Base-by-base conservation (phyloP, 768 basidiomycete genomes). In the Tricholoma flavovirens region DNA sequence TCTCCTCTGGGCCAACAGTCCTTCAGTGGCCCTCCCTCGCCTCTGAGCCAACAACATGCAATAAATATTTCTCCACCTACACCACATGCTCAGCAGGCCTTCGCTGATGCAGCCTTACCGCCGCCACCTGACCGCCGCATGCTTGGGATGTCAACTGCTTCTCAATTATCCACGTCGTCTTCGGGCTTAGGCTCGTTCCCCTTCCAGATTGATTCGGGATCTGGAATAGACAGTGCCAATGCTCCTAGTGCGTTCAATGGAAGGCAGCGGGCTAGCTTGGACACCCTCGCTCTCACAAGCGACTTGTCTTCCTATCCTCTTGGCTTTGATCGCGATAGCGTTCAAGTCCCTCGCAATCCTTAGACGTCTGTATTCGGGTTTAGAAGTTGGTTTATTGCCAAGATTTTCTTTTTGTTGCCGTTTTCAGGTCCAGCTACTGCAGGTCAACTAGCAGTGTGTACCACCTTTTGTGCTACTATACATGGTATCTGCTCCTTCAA, bases 261-360 rank as follows among this genome's bases (percentile, higher is more conserved):
- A 46, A 81, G 82, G 36, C 83, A 84, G 67, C 83, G 91, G 52
- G 91, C 91, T 26, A 93, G 90, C 66, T 73, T 93, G 61, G 91
- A 93, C 63, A 93, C 91, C 0, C 76, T 93, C 32, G 90, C 87
- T 3, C 77, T 93, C 56, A 93, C 90, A 58, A 86, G 79, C 62
- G 91, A 91, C 69, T 70, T 93, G 54, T 83, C 88, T 42, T 87
- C 88, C n/a, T 92, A 90, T 64, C 89, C 90, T 14, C 78, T 93
- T 54, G 83, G 81, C 30, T 90, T 88, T 64, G 87, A 91, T 64
- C 73, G 75, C 36, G 77, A 77, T 53, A 76, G 73, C 50, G 65
- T 71, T 15, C 71, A 61, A 52, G 60, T 61, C 8, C 59, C 72
- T 63, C 56, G 60, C 22, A 51, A 58, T 32, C 61, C 22, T 17